Base-by-base conservation (phyloP, 2,329 filamentous ascomycete species). In the Penicillium sp. region DNA sequence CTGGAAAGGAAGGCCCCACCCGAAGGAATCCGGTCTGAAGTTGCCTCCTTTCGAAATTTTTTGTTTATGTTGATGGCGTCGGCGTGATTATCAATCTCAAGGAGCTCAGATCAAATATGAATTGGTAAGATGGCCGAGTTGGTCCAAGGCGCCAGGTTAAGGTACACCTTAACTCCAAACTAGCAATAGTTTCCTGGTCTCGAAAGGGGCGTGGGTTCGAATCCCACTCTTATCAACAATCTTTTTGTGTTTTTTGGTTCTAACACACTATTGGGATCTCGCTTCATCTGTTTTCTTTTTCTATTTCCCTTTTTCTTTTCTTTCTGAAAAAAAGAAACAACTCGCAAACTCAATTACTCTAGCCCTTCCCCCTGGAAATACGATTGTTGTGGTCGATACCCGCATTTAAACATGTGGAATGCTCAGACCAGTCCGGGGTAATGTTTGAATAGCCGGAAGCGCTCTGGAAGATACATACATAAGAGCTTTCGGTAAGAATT, bases 81-180 rank as follows among this genome's bases (percentile, higher is more conserved):
- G 4, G 7, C 30, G 13, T 5, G n/a, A 14, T n/a, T 2, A 22
- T 22, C 19, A 22, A 6, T 3, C 22, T 2, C 8, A 2, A 25
- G 4, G 4, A 25, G 22, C 22, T 6, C 7, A 25, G 8, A 8
- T 25, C n/a, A 7, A 3, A 35, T 16, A 44, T 14, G 12, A 29
- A 12, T 22, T 45, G 64, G 64, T 62, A 66, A 66, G 64, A 66
- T 66, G 64, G 64, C 64, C 64, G 64, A 66, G 64, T 62, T 64
- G 64, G 64, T 66, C 64, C 50, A 66, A 64, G 64, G 64, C 64
- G 64, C 58, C 56, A 61, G 63, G 63, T 65, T 65, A 62, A 65
- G 63, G 63, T 62, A 51, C 42, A 61, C 57, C 57, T 61, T 56
- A 44, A 57, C 58, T 54, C 36, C 2, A 48, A 39, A 49, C 47